Evolutionary conservation across 2,329 filamentous ascomycete genomes (phyloP).

Genomic region (Cercospora janseana): DNA sequence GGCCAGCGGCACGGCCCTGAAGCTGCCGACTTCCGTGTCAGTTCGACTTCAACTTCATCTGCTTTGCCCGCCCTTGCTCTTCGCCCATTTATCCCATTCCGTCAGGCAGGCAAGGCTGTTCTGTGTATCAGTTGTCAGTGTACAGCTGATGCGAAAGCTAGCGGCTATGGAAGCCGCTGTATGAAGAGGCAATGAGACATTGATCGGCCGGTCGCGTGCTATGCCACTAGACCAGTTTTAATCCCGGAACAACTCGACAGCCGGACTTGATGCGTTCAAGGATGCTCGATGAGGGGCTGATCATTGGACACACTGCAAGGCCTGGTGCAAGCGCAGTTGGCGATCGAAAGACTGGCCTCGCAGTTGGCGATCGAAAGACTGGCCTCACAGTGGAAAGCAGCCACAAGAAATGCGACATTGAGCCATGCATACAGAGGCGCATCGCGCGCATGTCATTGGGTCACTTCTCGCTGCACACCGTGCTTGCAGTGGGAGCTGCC

Average conservation of each 20-base stretch:
- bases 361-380: too few species aligned
- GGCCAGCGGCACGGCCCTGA: too few species aligned
- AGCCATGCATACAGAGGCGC: slow-evolving; percentile 7
- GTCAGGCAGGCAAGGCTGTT: neutral
- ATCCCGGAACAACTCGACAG: neutral
- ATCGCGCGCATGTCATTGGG: slow-evolving; percentile 4
- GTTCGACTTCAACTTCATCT: slow-evolving; percentile 1
- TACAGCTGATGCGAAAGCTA: neutral
- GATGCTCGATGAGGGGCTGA: neutral
- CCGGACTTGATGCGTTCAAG: slow-evolving; percentile 9
- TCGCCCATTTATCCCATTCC: slow-evolving; percentile 5
- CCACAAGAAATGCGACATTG: slow-evolving; percentile 4
- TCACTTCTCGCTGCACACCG: neutral
- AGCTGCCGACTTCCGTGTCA: neutral
- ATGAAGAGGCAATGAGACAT: neutral
- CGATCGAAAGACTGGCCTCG: neutral
- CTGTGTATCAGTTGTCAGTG: neutral
- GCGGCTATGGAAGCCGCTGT: neutral
- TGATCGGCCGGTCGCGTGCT: slow-evolving; percentile 9
- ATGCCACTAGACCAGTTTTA: neutral
- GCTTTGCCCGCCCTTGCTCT: neutral
- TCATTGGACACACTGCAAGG: slow-evolving; percentile 3
- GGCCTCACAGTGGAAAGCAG: neutral
- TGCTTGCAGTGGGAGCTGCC: neutral
- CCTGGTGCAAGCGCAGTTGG: neutral